phyloP scores from a whole-genome alignment of 177 flowering plant genomes.

The Vitis hybrid region DNA sequence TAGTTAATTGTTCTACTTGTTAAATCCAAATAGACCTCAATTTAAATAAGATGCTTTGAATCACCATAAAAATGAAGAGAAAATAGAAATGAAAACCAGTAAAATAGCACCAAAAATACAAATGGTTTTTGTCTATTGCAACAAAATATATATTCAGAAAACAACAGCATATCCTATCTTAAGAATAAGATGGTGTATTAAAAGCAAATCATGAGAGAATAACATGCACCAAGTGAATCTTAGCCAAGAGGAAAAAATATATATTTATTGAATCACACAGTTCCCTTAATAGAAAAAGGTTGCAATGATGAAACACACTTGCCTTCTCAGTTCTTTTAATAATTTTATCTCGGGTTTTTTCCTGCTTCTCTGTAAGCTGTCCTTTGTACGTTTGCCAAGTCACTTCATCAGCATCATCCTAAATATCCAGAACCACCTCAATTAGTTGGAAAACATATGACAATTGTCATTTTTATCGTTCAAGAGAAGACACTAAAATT shows the following conservation, averaged over 20 bases:
- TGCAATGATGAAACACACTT: conserved; percentile 14
- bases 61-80: too few relatives aligned
- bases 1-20: too few relatives aligned
- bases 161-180: too few relatives aligned
- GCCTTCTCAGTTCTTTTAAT: conserved; percentile 87
- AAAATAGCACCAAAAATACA: too few relatives aligned
- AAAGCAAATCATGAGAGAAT: too few relatives aligned
- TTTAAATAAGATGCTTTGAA: too few relatives aligned
- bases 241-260: neutral
- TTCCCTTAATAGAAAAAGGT: neutral
- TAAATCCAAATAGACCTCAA: too few relatives aligned
- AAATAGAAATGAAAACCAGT: too few relatives aligned
- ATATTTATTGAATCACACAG: too few relatives aligned
- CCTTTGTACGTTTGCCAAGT: conserved; percentile 98
- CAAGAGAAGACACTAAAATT: neutral
- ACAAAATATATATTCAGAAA: too few relatives aligned
- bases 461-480: neutral
- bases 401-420: conserved; percentile 84
- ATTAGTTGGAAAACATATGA: neutral
- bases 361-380: conserved; percentile 97
- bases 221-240: neutral
- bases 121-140: too few relatives aligned
- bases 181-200: too few relatives aligned
- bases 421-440: conserved; percentile 12
- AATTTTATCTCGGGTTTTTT: conserved; percentile 90